These are phyloP conservation scores for Tephrocybe sp. DNA, from an alignment of 768 basidiomycete genomes.

Conservation along the genomic window DNA sequence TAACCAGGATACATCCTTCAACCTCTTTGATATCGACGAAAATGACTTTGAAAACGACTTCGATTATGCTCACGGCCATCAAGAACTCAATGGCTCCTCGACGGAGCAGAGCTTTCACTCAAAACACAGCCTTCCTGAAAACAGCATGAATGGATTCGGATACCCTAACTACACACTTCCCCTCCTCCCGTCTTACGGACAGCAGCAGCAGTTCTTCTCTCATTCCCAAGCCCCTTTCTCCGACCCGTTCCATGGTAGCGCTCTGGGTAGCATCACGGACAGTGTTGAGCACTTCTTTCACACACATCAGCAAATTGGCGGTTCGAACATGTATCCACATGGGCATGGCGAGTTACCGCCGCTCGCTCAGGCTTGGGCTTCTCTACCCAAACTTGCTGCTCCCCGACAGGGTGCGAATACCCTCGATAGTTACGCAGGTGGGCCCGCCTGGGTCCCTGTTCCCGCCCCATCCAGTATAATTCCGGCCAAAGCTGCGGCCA, in stretches of 20 bases:
- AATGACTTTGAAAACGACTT: conserved; percentile 58
- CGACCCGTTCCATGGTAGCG: conserved; percentile 41
- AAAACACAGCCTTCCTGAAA: conserved; percentile 22
- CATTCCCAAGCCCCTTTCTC: conserved; percentile 29
- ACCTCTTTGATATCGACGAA: conserved; percentile 77
- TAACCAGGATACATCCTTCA: conserved; percentile 44
- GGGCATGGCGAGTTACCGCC: conserved; percentile 12
- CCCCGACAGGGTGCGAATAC: neutral
- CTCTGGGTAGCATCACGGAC: conserved; percentile 37
- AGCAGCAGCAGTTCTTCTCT: conserved; percentile 25
- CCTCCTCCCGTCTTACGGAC: conserved; percentile 22
- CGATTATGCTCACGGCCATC: conserved; percentile 34
- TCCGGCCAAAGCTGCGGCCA: neutral
- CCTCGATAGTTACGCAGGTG: conserved; percentile 9
- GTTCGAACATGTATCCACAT: conserved; percentile 17
- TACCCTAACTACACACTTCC: conserved; percentile 33
- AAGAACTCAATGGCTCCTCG: conserved; percentile 37
- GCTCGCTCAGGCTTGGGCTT: conserved; percentile 7
- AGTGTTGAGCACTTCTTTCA: conserved; percentile 46
- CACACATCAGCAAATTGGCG: conserved; percentile 29
- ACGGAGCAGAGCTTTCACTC: conserved; percentile 28
- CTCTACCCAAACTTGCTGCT: neutral
- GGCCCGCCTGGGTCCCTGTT: conserved; percentile 21
- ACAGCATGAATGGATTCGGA: conserved; percentile 29
- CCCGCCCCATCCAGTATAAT: conserved; percentile 13